Evolutionary conservation across 768 basidiomycete genomes (phyloP), one percentile per base, ranked within the genome.

Genomic region (Mycena sanguinolenta): DNA sequence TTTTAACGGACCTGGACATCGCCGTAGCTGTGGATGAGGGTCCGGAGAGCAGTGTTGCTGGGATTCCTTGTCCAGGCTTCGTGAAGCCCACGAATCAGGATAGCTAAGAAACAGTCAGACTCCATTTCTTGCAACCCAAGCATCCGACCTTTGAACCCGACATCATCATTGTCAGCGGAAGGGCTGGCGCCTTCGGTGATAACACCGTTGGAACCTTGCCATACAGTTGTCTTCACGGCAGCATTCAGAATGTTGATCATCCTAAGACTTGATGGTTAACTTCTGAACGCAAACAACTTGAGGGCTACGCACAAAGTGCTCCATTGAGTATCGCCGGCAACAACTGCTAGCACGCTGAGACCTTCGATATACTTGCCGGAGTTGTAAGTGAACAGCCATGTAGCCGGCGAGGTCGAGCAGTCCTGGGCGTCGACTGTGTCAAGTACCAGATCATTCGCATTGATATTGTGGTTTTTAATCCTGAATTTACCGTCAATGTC

Each of bases 331-430:
- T 87, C 82, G 6, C 81, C 80, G 13, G 84, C 86, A 34, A 87
- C 79, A 58, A 79, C 80, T 0, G 78, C 77, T 34, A 89, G 75
- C 8, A 89, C 81, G 55, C 82, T 84, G 60, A 88, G 76, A 3
- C 87, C 88, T 72, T 89, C 88, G 27, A 89, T 81, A 58, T 81
- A 85, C 66, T 89, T 89, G 32, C 88, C 87, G 32, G 79, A 84
- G 67, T 89, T 89, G 70, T 89, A 88, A 0, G 88, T 88, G 76
- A 88, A 89, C 7, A 87, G 55, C 83, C 85, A 87, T 4, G 68
- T 80, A 4, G 83, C 73, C 2, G 86, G 82, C 0, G 86, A 85
- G 36, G 84, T 78, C 2, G 83, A 79, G 76, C 87, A 89, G 64
- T 88, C 83, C 30, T 81, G 77, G 13, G 78, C 87, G 65, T 83